These are phyloP conservation scores for Arthroderma uncinatum DNA, from an alignment of 2,329 filamentous ascomycete species.

Conservation along the genomic window DNA sequence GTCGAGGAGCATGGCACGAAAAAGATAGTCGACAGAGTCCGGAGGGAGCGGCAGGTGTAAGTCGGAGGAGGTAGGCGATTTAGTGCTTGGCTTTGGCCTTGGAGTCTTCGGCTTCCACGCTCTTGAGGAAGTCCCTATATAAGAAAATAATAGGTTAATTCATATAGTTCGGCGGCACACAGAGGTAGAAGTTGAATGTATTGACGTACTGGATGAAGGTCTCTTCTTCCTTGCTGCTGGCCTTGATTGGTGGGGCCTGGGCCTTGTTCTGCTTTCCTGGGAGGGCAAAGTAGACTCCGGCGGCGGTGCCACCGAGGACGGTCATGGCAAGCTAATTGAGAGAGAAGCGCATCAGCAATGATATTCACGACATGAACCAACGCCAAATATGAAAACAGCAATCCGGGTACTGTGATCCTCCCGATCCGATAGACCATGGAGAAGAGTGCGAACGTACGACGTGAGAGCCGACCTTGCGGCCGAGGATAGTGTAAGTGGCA, in stretches of 20 bases:
- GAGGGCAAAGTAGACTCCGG: conserved; percentile 36
- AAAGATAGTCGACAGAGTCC: neutral
- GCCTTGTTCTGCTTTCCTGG: conserved; percentile 39
- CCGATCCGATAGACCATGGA: conserved; percentile 3
- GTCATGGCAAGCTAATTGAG: conserved; percentile 48
- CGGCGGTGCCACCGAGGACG: conserved; percentile 42
- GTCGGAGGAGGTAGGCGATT: neutral
- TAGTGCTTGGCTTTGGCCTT: conserved; percentile 23
- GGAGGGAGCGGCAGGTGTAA: neutral
- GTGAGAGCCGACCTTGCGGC: conserved; percentile 44
- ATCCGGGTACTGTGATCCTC: neutral
- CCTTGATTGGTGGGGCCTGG: conserved; percentile 49
- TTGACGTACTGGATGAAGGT: conserved; percentile 53
- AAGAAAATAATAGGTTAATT: neutral
- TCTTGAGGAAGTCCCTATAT: conserved; percentile 42
- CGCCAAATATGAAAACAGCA: neutral
- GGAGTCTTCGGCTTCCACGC: conserved; percentile 35
- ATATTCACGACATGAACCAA: neutral
- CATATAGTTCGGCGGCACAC: neutral
- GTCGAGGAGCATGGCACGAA: neutral
- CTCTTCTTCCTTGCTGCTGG: conserved; percentile 56
- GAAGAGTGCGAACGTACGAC: conserved; percentile 31
- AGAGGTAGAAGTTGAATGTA: neutral
- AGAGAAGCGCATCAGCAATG: conserved; percentile 9
- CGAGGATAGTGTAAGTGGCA: conserved; percentile 41